phyloP scores from a whole-genome alignment of 2,329 filamentous ascomycete species.

The Cadophora luteo-olivacea region DNA sequence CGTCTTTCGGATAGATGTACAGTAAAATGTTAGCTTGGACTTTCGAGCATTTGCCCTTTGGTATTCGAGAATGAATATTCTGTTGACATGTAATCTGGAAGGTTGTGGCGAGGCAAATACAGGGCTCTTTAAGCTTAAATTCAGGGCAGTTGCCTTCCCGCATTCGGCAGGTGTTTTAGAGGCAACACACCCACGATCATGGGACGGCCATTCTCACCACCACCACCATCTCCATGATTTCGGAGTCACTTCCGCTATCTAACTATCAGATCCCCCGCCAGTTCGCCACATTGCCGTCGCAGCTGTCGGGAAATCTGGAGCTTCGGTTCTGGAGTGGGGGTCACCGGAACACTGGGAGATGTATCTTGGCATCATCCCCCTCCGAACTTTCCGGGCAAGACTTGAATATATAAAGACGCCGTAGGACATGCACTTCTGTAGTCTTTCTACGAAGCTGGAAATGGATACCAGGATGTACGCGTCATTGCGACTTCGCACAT shows the following conservation, averaged over 20 bases:
- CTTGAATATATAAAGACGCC: conserved; percentile 5
- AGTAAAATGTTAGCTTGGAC: too few relatives aligned
- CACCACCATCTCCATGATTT: neutral
- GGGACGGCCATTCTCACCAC: neutral
- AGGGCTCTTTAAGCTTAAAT: conserved; percentile 5
- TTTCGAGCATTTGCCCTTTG: neutral
- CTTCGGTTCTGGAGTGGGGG: neutral
- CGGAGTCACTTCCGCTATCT: neutral
- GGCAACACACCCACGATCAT: neutral
- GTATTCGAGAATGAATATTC: neutral
- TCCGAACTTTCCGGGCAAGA: conserved; percentile 8
- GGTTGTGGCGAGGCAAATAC: neutral
- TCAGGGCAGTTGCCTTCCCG: neutral
- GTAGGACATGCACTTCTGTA: neutral
- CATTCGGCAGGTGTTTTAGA: neutral
- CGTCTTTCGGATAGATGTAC: neutral
- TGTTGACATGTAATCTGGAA: neutral
- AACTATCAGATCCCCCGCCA: conserved; percentile 6
- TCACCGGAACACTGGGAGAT: conserved; percentile 3
- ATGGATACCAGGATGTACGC: conserved; percentile 8
- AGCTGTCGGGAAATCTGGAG: conserved; percentile 1
- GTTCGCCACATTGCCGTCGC: neutral
- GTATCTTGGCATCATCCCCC: neutral
- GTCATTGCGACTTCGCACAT: conserved; percentile 1
- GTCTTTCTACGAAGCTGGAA: neutral